Base-by-base conservation (phyloP, 2,329 filamentous ascomycete genomes). In the Penicillium decumbens region DNA sequence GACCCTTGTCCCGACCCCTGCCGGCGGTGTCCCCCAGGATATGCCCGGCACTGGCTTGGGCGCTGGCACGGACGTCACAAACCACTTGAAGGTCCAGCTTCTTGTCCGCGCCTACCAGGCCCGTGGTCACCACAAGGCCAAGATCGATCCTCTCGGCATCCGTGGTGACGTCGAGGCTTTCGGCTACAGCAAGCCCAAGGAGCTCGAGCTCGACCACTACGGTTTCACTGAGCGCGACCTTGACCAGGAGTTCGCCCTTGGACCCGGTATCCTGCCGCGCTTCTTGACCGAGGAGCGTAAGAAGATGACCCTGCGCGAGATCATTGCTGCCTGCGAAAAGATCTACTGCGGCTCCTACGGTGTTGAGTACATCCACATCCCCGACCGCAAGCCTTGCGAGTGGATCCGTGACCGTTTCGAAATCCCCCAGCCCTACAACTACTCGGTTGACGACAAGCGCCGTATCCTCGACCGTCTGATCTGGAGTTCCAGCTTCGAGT, bases 281-380 rank as follows among this genome's bases (percentile, higher is more conserved):
- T 98, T 97, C 79, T 91, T 88, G 77, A 87, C 84, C 41, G 89
- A 93, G 32, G 83, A 82, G 37, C 87, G 89, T 61, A 87, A 93
- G 66, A 97, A 95, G 80, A 97, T 98, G 93, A 95, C 87, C 23
- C 80, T 98, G 59, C 84, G 91, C 56, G 92, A 98, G 66, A 98
- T 98, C 65, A 84, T 98, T 62, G 87, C 80, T 43, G 84, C 90
- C 54, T 98, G 93, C 75, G 93, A 98, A 76, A 87, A 84, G 70
- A 88, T 95, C 65, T 98, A 98, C 80, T 95, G 90, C 69, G 91
- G 93, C 60, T 90, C 90, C n/a, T 96, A 95, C 69, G 92, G 93
- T 72, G 83, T 96, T 51, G 93, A 98, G 74, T 98, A 96, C 75
- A 97, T 98, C 68, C 93, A 98, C 75, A 98, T 98, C 58, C 92